Evolutionary conservation across 2,329 filamentous ascomycete genomes (phyloP), one percentile per base, ranked within the genome.

Genomic region (Amesomyces nigricolor): DNA sequence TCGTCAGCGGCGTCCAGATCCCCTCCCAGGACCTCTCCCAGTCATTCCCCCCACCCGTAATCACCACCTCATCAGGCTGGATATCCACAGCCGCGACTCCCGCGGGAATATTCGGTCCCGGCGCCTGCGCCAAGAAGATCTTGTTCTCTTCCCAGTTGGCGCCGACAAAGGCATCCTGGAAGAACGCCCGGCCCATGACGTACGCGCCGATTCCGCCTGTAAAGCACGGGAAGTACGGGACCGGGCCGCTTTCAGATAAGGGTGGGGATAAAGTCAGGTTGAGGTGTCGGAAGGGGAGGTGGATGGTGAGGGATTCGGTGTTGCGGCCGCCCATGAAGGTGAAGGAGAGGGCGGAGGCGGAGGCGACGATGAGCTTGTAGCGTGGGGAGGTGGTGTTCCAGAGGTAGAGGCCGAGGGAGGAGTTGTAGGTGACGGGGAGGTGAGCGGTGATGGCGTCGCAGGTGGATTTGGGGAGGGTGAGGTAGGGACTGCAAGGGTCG

Each of bases 81-180:
- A 49, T 19, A 3, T 4, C 17, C 2, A 45, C 52, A 4, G 8
- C 42, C 14, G 35, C 17, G 3, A 38, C 47, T 2, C 32, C 40
- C 6, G 35, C 13, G 2, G 47, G 47, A 2, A 47, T 19, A 11
- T 47, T 51, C 7, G 51, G 46, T 14, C 47, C 47, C 0, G 51
- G 26, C 22, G 43, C 44, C 47, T 54, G 55, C 10, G 42, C 47
- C 22, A 54, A n/a, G 5, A 8, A 58, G 1, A 39, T 16, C 14
- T 43, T 29, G 4, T 38, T 30, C 26, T 29, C 6, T 16, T 58
- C 55, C 17, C 48, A 54, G 47, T 54, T 51, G 10, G 22, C 42
- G 22, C 51, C 51, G 8, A 54, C 17, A 35, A 58, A 58, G 13
- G 51, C 55, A 35, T 49, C 42, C 19, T 58, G 51, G 14, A 58